Base-by-base conservation (phyloP, 2,329 filamentous ascomycete species). In the Stromatinia cepivora region DNA sequence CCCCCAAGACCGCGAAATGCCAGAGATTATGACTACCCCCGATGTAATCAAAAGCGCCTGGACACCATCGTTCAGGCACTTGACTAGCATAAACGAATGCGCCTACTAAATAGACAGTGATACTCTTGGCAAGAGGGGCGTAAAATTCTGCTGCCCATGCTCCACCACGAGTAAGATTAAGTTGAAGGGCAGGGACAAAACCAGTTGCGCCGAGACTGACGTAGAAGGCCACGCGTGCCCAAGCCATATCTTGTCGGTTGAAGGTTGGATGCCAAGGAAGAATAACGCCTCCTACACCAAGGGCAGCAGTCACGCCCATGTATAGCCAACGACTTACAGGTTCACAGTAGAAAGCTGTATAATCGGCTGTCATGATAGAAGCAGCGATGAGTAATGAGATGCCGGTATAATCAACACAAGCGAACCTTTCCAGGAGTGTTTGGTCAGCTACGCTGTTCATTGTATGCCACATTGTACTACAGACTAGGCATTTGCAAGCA, bases 311-410 rank as follows among this genome's bases (percentile, higher is more conserved):
- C 63, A 92, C 83, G 54, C 86, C 80, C 83, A 99, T 95, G 81
- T 98, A 99, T 17, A 87, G 84, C 86, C 91, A 95, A 68, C 94
- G 90, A 74, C 91, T 94, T 59, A 91, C 77, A 4, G 95, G 94
- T 77, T 99, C 95, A 82, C 95, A 97, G 83, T 99, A 99, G 81
- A 99, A 99, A 34, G 94, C 95, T 0, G 95, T 97, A 82, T 98
- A 99, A 79, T 99, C 95, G 48, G 93, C 97, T 2, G 95, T 97
- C 87, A 98, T 93, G 82, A 99, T 99, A 69, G 92, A 97, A 13
- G 95, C 93, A 3, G 95, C 93, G 66, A 99, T 95, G 36, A 99
- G 87, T 64, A 99, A 84, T 1, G 94, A 97, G 74, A 99, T 99
- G 68, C 95, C 95, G 0, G 95, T 98, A 81, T 99, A 99, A 80